Evolutionary conservation across 164 flowering plant species (phyloP), one percentile per base, ranked within the genome.

Genomic region (Cinnamomum micranthum): DNA sequence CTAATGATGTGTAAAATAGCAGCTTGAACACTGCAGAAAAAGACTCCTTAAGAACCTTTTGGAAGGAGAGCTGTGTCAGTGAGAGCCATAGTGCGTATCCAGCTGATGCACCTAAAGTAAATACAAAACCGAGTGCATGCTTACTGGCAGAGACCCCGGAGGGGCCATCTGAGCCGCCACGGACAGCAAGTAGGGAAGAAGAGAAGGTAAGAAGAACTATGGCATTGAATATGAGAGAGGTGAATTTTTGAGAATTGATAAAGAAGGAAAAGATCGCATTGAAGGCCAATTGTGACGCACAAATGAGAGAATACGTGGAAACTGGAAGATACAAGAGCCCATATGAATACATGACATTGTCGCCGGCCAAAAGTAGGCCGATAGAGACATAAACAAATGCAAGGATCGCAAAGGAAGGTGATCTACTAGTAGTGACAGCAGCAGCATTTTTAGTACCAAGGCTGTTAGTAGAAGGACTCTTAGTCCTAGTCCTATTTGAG

Each of bases 71-170:
- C 62, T 84, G 86, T 70, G 75, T 75, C 59, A 84, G 77, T 50
- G 80, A 82, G 33, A 83, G 83, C 59, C 63, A 17, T 17, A 80
- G 52, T 20, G 85, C 65, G 69, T 71, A 83, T 3, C 22, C 0
- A 9, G 83, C 81, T 1, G 85, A 83, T 68, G 85, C 85, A n/a
- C 76, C 80, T 14, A 83, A 51, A 25, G 83, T 83, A 70, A 77
- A 78, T 10, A 76, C 13, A 65, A 80, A 80, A 2, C 85, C 85
- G 3, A 74, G 19, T 13, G 63, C 64, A 27, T 69, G 76, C 24
- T 78, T 74, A 11, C 58, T 74, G 1, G 52, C 69, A 10, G 85
- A 76, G 23, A 52, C 52, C 20, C 68, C 76, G 1, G 59, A 13
- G 4, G 76, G 78, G n/a, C 24, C 68, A 13, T 58, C 71, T 2